Percentiles rank a stretch among this genome's conserved stretches.
These are phyloP conservation scores for Phytophthora hybrid DNA, from an alignment of 352 stramenopile genomes.

Conservation along the genomic window DNA sequence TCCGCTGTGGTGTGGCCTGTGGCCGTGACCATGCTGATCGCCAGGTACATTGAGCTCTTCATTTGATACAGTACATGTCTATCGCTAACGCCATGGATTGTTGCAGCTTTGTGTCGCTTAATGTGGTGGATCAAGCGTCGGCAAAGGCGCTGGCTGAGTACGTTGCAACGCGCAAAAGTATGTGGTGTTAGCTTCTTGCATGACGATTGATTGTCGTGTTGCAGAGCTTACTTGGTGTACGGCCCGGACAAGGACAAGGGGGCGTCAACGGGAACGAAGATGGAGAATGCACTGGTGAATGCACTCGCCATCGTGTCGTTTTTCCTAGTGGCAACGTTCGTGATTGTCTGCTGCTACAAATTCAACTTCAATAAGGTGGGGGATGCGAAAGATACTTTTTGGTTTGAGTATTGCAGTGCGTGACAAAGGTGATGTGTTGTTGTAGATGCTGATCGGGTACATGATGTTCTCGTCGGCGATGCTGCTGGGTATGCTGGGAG, in stretches of 20 bases:
- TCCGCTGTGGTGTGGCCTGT: constrained; percentile 85
- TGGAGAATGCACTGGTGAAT: constrained; percentile 85
- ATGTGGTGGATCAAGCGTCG: constrained; percentile 81
- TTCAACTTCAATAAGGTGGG: constrained; percentile 87
- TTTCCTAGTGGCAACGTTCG: constrained; percentile 90
- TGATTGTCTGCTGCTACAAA: constrained; percentile 93
- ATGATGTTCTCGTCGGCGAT: constrained; percentile 93
- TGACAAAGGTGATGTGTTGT: not conserved
- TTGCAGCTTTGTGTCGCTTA: constrained; percentile 79
- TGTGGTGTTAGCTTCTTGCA: not conserved
- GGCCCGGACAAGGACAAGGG: constrained; percentile 58
- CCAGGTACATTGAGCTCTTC: constrained; percentile 52
- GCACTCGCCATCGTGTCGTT: constrained; percentile 91
- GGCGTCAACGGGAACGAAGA: constrained; percentile 71
- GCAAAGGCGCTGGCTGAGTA: constrained; percentile 80
- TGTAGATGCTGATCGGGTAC: constrained; percentile 84
- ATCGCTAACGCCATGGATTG: not conserved
- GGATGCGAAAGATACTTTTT: constrained; percentile 4
- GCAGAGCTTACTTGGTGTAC: constrained; percentile 86
- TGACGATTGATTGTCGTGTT: constrained; percentile 3
- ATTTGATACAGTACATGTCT: not conserved
- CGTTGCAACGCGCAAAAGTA: constrained; percentile 13
- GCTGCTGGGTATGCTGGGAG: constrained; percentile 86
- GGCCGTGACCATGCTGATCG: constrained; percentile 81
- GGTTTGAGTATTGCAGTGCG: not conserved